A percentile compares a stretch with the other conserved stretches of the same genome.
phyloP scores from a whole-genome alignment of 176 grass and related monocot species.

The Rhynchospora breviuscula region DNA sequence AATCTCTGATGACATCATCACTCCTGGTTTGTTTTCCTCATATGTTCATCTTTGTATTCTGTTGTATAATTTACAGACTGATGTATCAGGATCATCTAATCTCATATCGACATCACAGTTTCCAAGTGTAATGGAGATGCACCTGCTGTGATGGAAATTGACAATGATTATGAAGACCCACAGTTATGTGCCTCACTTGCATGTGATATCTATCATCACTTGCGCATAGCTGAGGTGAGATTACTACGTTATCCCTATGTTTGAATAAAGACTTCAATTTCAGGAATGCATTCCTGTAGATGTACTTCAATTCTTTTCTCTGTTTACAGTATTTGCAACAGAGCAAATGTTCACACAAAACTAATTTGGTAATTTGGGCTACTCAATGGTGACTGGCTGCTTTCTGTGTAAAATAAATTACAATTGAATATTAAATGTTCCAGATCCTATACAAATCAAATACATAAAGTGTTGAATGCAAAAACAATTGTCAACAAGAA shows the following conservation, averaged over 20 bases:
- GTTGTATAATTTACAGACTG: neutral
- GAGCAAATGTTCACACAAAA: neutral
- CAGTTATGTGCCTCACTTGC: conserved; percentile 86
- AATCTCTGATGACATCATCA: conserved; percentile 54
- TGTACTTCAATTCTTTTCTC: neutral
- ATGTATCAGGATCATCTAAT: conserved; percentile 7
- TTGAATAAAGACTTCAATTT: neutral
- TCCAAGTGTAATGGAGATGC: conserved; percentile 44
- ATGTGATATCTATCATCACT: conserved; percentile 88
- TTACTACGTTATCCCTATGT: neutral
- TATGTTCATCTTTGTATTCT: neutral
- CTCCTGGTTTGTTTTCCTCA: conserved; percentile 45
- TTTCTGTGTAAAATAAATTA: too few relatives aligned
- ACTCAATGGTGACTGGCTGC: neutral
- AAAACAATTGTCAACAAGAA: neutral
- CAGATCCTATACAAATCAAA: neutral
- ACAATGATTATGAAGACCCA: conserved; percentile 59
- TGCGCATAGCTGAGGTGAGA: conserved; percentile 78
- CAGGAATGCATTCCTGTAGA: neutral
- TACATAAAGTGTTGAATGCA: neutral
- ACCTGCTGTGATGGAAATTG: conserved; percentile 59
- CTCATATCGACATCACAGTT: conserved; percentile 26
- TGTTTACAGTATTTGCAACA: neutral
- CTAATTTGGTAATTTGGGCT: neutral
- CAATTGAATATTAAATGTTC: neutral